phyloP scores from a whole-genome alignment of 495 filamentous ascomycete genomes.

The Penicillium coprophilum region DNA sequence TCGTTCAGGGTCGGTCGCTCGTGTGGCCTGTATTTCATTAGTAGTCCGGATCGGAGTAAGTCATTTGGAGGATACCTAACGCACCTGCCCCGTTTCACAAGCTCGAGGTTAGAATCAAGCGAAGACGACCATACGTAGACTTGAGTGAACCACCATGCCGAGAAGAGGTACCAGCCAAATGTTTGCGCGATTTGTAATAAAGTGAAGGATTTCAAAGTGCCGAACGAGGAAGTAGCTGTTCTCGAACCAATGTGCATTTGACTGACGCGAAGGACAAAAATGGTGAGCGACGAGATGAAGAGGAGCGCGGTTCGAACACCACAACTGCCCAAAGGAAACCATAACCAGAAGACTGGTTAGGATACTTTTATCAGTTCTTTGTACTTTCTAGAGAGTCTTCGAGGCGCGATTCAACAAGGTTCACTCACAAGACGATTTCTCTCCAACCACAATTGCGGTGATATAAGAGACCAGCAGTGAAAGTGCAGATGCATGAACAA shows the following conservation, averaged over 20 bases:
- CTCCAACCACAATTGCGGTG: slow-evolving; percentile 68
- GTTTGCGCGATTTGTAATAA: slow-evolving; percentile 64
- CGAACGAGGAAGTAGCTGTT: slow-evolving; percentile 64
- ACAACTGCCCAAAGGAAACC: slow-evolving; percentile 77
- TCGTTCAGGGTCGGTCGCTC: slow-evolving; percentile 86
- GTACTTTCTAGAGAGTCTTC: background rate
- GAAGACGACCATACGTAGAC: slow-evolving; percentile 76
- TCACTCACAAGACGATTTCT: slow-evolving; percentile 65
- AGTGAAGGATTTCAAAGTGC: slow-evolving; percentile 58
- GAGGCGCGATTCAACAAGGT: slow-evolving; percentile 1
- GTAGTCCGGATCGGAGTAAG: slow-evolving; percentile 9
- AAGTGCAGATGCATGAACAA: slow-evolving; percentile 68
- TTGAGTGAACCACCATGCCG: slow-evolving; percentile 77
- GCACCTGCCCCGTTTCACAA: slow-evolving; percentile 66
- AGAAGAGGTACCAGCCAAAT: slow-evolving; percentile 68
- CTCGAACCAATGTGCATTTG: slow-evolving; percentile 71
- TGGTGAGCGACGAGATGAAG: slow-evolving; percentile 62
- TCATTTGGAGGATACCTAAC: slow-evolving; percentile 27
- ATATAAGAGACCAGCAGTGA: slow-evolving; percentile 69
- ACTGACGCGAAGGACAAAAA: slow-evolving; percentile 82
- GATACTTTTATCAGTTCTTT: slow-evolving; percentile 5
- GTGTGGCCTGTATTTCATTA: slow-evolving; percentile 43
- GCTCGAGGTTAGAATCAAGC: slow-evolving; percentile 62
- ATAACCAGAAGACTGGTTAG: slow-evolving; percentile 71
- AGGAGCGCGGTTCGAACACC: slow-evolving; percentile 71